Percentiles rank a stretch among this genome's conserved stretches.
phyloP scores from a whole-genome alignment of 768 basidiomycete species.

The Collybiopsis luxurians region DNA sequence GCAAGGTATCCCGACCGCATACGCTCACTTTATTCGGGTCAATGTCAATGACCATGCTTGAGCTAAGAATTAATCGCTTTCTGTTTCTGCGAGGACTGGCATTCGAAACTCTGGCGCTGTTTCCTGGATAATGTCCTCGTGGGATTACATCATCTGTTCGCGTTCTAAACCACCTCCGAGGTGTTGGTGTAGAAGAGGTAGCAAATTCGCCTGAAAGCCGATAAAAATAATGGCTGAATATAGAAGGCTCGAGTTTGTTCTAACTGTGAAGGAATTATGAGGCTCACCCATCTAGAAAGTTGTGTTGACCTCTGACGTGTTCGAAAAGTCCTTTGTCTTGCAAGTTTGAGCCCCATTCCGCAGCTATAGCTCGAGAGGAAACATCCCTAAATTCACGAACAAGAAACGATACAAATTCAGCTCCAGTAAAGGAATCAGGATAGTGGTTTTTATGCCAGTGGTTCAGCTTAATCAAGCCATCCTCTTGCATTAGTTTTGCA shows the following conservation, averaged over 20 bases:
- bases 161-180: conserved; percentile 70
- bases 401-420: conserved; percentile 89
- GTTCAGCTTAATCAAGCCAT: conserved; percentile 79
- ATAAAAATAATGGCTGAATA: conserved; percentile 81
- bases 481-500: conserved; percentile 83
- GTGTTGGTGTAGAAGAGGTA: conserved; percentile 68
- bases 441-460: conserved; percentile 79
- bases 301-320: conserved; percentile 75
- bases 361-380: conserved; percentile 74
- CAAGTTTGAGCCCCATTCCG: conserved; percentile 75
- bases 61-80: conserved; percentile 73
- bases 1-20: not conserved
- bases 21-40: conserved; percentile 68
- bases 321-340: conserved; percentile 83
- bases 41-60: conserved; percentile 89
- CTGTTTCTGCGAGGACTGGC: conserved; percentile 44
- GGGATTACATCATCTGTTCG: conserved; percentile 36
- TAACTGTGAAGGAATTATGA: not conserved
- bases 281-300: conserved; percentile 82
- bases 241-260: not conserved
- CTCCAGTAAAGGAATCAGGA: conserved; percentile 83
- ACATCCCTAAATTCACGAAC: conserved; percentile 90
- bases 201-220: conserved; percentile 76
- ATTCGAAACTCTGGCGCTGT: conserved; percentile 30
- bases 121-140: conserved; percentile 32